phyloP scores from a whole-genome alignment of 805 yeast species.

The Sugiyamaella americana region DNA sequence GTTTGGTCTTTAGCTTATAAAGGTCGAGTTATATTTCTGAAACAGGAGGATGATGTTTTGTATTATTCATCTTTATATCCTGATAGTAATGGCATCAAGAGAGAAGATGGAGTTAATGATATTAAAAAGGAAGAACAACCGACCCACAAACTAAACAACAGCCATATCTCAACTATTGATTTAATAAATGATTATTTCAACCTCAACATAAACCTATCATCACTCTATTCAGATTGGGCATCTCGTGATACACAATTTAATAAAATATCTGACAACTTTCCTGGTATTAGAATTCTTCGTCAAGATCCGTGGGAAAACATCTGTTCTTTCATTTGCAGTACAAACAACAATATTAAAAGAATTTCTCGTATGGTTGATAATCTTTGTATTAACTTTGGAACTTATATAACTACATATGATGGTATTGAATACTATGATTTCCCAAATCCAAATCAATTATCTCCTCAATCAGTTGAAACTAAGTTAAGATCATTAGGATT shows the following conservation, averaged over 20 bases:
- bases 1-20: slow-evolving; percentile 48
- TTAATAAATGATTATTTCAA: slow-evolving; percentile 67
- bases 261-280: slow-evolving; percentile 33
- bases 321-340: slow-evolving; percentile 84
- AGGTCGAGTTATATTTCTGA: slow-evolving; percentile 57
- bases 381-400: slow-evolving; percentile 67
- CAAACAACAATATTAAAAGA: slow-evolving; percentile 92
- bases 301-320: slow-evolving; percentile 98
- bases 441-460: slow-evolving; percentile 57
- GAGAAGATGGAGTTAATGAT: slow-evolving; percentile 9
- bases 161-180: slow-evolving; percentile 29
- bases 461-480: slow-evolving; percentile 39
- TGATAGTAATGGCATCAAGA: slow-evolving; percentile 17
- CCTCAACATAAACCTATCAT: slow-evolving; percentile 47
- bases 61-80: slow-evolving; percentile 36
- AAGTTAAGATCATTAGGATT: slow-evolving; percentile 47
- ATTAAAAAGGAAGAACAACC: not conserved
- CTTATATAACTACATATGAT: slow-evolving; percentile 45
- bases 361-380: slow-evolving; percentile 88
- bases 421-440: slow-evolving; percentile 61
- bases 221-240: slow-evolving; percentile 59
- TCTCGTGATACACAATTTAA: slow-evolving; percentile 46
- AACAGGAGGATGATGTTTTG: slow-evolving; percentile 48
- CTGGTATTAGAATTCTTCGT: slow-evolving; percentile 76
- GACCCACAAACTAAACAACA: no score